Evolutionary conservation across 306 rosid species (phyloP), one percentile per base, ranked within the genome.

Genomic region (Dryas drummondii): DNA sequence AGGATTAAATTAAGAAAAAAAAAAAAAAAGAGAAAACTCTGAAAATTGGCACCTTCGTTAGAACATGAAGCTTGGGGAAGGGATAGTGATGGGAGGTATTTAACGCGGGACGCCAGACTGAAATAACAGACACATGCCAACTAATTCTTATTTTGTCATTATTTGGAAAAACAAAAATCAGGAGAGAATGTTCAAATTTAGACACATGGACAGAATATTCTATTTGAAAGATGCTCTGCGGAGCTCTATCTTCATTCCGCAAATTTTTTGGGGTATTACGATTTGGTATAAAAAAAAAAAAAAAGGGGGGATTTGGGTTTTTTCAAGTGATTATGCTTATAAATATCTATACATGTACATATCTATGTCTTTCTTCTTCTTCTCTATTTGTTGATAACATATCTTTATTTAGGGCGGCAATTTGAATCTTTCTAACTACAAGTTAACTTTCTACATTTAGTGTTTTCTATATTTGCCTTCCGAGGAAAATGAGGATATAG

Each of bases 41-140:
- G 49, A 41, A 63, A 15, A 63, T 63, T 63, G 68, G 12, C 68
- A 16, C 68, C 68, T 15, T 9, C 49, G 27, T 22, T 27, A 45
- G 56, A 46, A 58, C 76, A 46, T 27, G 57, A 58, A 72, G 67
- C 76, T 72, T 15, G 56, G 54, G 54, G 5, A 15, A 40, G 19
- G 54, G 65, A 41, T 15, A 58, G 27, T 59, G 55, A 27, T 1
- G 5, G 16, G 6, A 19, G 55, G 67, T 72, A 58, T 72, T 72
- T 44, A 72, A 46, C 15, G 41, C 14, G 53, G 16, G n/a, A 6
- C 44, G 4, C 41, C 6, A 32, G 12, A 60, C 45, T 60, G 16
- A 58, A 60, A 60, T 27, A 32, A 60, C 17, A 12, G 45, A 60
- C 45, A 60, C 7, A 32, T 60, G 74, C 64, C 54, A 71, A 55